Evolutionary conservation across 352 stramenopile species (phyloP).

Genomic region (Phytophthora lateralis): DNA sequence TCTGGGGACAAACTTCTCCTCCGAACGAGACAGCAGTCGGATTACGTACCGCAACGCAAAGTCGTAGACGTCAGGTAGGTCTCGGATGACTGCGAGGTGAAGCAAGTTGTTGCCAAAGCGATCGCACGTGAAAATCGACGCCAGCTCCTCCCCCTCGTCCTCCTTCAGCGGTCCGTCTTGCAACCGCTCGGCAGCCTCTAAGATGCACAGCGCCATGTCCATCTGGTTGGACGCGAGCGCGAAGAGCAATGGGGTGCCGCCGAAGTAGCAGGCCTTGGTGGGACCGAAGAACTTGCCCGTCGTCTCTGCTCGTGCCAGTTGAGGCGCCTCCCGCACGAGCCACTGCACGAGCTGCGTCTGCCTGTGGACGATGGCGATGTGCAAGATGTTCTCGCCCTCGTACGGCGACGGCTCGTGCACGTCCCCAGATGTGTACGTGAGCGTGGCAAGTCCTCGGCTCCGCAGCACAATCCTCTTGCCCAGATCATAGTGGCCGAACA

Average conservation of each 20-base stretch:
- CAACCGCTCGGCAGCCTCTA: conserved; percentile 36
- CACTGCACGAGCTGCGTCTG: conserved; percentile 42
- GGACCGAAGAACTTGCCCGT: conserved; percentile 60
- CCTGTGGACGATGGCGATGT: conserved; percentile 70
- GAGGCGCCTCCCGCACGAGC: conserved; percentile 42
- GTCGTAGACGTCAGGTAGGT: conserved; percentile 59
- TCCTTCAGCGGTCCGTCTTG: conserved; percentile 16
- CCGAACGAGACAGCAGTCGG: conserved; percentile 22
- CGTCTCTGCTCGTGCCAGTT: conserved; percentile 50
- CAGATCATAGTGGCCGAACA: conserved; percentile 64
- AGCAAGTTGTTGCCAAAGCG: conserved; percentile 64
- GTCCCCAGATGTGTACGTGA: conserved; percentile 48
- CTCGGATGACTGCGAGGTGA: conserved; percentile 62
- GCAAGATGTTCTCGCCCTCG: conserved; percentile 67
- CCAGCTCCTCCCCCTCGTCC: conserved; percentile 7
- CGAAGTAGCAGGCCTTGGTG: conserved; percentile 66
- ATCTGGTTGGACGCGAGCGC: conserved; percentile 63
- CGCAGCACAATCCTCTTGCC: conserved; percentile 49
- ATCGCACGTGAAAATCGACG: conserved; percentile 62
- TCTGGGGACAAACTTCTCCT: background rate
- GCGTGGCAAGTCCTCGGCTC: conserved; percentile 31
- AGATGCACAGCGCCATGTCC: conserved; percentile 43
- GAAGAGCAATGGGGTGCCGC: conserved; percentile 60
- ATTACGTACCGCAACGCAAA: conserved; percentile 64
- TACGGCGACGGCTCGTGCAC: conserved; percentile 47